Percentiles rank a stretch among this genome's conserved stretches.
Evolutionary conservation across 1,284 basidiomycete genomes (phyloP).

Genomic region (Ganoderma leucocontextum): DNA sequence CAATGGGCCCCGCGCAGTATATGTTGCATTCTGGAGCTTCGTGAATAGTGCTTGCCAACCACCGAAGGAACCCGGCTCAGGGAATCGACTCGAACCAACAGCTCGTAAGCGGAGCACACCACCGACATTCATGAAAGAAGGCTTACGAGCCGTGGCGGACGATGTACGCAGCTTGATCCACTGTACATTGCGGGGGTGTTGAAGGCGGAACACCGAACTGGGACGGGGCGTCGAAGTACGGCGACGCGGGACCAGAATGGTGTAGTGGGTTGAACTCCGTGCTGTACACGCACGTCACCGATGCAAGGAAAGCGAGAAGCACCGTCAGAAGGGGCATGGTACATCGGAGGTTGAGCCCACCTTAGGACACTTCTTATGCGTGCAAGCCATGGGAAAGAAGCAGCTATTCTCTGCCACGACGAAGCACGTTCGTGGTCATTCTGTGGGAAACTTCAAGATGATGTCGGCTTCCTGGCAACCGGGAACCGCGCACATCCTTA

Average conservation of each 20-base stretch:
- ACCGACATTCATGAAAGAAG: neutral
- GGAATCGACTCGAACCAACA: conserved; percentile 44
- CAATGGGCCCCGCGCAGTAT: conserved; percentile 48
- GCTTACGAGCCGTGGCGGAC: conserved; percentile 52
- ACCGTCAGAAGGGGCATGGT: conserved; percentile 7
- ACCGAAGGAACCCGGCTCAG: conserved; percentile 49
- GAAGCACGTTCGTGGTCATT: conserved; percentile 20
- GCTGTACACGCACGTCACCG: conserved; percentile 3
- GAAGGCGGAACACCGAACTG: conserved; percentile 43
- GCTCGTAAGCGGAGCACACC: neutral
- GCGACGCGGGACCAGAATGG: conserved; percentile 51
- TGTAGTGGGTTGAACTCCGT: conserved; percentile 47
- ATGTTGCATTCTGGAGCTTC: conserved; percentile 52
- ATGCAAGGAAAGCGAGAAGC: conserved; percentile 11
- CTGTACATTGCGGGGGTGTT: conserved; percentile 47
- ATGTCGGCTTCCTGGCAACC: neutral
- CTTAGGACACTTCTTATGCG: neutral
- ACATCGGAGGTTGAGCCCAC: neutral
- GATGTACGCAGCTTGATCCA: conserved; percentile 55
- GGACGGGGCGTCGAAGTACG: conserved; percentile 53
- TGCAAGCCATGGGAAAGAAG: neutral
- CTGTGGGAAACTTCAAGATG: neutral
- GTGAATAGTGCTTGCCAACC: conserved; percentile 48
- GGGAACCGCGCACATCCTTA: neutral
- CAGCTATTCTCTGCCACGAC: neutral